Evolutionary conservation across 257 asterid species (phyloP).

Genomic region (Primulina huaijiensis): DNA sequence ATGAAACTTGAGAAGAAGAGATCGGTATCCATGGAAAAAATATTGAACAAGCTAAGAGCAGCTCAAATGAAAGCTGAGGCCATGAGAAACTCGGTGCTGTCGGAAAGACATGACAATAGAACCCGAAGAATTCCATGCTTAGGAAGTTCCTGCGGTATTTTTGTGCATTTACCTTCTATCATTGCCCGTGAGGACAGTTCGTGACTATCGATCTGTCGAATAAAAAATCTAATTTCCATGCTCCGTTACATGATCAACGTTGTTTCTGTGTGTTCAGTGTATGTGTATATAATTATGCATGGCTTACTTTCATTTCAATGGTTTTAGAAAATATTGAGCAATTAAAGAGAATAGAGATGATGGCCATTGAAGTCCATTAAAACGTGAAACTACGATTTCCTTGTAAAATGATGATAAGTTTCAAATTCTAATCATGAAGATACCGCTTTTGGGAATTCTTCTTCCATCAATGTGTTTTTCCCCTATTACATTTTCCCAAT

Average conservation of each 20-base stretch:
- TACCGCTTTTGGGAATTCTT: too few species aligned
- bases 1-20: conserved; percentile 47
- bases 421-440: too few species aligned
- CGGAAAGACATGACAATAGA: background rate
- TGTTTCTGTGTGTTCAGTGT: background rate
- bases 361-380: too few species aligned
- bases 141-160: conserved; percentile 3
- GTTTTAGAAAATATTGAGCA: too few species aligned
- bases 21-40: conserved; percentile 44
- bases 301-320: too few species aligned
- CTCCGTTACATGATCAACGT: background rate
- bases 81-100: conserved; percentile 34
- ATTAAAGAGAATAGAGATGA: too few species aligned
- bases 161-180: background rate
- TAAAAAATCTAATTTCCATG: background rate
- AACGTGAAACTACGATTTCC: too few species aligned
- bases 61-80: conserved; percentile 43
- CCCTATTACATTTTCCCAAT: too few species aligned
- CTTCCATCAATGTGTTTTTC: too few species aligned
- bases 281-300: too few species aligned
- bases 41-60: conserved; percentile 37
- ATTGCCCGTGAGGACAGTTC: background rate
- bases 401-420: too few species aligned
- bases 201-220: background rate
- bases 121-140: conserved; percentile 18